Percentiles rank a stretch among this genome's conserved stretches.
These are phyloP conservation scores for Populus euphratica DNA, from an alignment of 345 rosid species.

Conservation along the genomic window DNA sequence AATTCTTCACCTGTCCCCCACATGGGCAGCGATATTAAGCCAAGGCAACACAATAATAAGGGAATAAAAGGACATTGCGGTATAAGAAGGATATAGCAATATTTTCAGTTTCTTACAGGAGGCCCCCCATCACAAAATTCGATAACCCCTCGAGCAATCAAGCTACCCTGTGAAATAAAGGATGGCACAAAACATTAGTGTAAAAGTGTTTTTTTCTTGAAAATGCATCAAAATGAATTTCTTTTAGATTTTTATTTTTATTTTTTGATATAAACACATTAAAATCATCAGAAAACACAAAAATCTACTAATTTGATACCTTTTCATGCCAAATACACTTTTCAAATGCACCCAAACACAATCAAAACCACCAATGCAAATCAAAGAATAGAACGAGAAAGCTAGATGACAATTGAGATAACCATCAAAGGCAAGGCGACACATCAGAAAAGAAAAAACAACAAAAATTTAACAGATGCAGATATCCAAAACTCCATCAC, in stretches of 20 bases:
- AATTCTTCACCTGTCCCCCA: conserved; percentile 66
- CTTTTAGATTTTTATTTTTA: no score
- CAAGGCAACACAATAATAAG: not conserved
- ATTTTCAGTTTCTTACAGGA: conserved; percentile 44
- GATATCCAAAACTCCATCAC: not conserved
- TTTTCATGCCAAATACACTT: no score
- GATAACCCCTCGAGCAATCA: conserved; percentile 70
- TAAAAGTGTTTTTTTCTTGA: no score
- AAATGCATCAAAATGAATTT: no score
- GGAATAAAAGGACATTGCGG: not conserved
- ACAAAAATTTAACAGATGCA: not conserved
- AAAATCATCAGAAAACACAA: no score
- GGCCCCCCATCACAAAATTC: conserved; percentile 90
- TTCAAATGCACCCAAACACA: no score
- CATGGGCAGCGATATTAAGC: not conserved
- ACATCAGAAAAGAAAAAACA: not conserved
- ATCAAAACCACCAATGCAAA: not conserved
- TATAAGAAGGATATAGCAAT: not conserved
- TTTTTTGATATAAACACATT: no score
- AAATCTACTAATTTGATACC: no score
- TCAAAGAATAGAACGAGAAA: not conserved
- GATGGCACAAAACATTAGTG: not conserved
- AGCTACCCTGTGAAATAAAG: conserved; percentile 47
- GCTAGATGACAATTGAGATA: not conserved
- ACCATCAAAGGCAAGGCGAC: not conserved